Conservation (phyloP, 306 rosid species). For the Castanopsis chinensis region DNA sequence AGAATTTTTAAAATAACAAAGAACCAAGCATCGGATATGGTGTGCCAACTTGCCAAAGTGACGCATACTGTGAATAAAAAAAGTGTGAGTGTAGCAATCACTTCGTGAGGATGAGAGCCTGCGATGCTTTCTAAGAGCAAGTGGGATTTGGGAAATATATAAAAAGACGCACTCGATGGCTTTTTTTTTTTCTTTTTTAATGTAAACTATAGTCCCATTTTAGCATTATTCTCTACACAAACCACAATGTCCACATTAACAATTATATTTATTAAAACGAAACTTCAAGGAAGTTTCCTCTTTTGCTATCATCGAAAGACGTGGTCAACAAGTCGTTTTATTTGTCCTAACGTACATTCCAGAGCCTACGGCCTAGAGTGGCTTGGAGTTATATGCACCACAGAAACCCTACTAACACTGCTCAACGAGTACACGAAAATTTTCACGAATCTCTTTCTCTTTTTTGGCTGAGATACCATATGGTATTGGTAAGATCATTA, state of each 20-base stretch:
- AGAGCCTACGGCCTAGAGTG: not conserved
- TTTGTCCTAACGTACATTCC: not conserved
- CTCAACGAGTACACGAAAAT: no score
- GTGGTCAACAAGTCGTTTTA: no score
- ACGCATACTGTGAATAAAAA: not conserved
- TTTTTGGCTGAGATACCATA: no score
- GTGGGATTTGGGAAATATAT: not conserved
- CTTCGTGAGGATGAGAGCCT: not conserved
- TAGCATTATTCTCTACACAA: no score
- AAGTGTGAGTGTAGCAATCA: not conserved
- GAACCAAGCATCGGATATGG: not conserved
- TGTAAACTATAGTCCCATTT: no score
- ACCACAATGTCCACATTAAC: no score
- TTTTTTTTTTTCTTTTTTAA: not conserved
- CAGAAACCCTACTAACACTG: not conserved
- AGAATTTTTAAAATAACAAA: not conserved
- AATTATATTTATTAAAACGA: no score
- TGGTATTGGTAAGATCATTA: no score
- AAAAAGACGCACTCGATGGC: not conserved
- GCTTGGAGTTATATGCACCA: not conserved
- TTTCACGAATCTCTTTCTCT: no score
- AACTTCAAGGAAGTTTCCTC: constrained; percentile 2
- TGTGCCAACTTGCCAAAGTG: not conserved
- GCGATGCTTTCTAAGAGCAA: not conserved
- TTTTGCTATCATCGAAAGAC: not conserved